Conservation (phyloP, 768 basidiomycete genomes). For the Daedaleopsis nitida region DNA sequence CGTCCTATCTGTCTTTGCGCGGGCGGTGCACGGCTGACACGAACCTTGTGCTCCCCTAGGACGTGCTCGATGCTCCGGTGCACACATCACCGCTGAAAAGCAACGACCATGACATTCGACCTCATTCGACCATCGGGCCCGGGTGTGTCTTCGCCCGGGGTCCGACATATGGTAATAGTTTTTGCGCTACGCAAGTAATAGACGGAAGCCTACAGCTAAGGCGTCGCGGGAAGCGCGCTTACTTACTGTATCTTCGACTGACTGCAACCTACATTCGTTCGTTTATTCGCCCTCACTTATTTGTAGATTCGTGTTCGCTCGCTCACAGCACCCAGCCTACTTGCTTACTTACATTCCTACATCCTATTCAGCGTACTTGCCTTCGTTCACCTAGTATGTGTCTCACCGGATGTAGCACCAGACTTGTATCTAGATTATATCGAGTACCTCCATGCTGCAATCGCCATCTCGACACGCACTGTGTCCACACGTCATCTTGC, state of each 20-base stretch:
- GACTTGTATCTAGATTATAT: constrained; percentile 1
- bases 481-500: neutral
- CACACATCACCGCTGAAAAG: neutral
- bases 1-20: neutral
- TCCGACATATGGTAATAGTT: neutral
- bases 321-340: neutral
- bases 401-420: constrained; percentile 8
- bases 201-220: neutral
- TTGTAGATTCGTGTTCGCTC: neutral
- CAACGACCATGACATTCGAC: neutral
- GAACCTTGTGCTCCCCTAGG: neutral
- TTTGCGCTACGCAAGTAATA: constrained; percentile 3
- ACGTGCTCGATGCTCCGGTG: neutral
- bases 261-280: constrained; percentile 1
- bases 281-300: constrained; percentile 2
- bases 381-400: constrained; percentile 1
- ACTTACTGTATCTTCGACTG: neutral
- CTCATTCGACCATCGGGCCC: neutral
- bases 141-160: neutral
- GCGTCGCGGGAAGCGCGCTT: neutral
- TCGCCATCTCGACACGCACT: too few species aligned
- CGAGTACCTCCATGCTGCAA: neutral
- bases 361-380: neutral
- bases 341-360: neutral
- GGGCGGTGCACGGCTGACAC: neutral